Evolutionary conservation across 2,329 filamentous ascomycete species (phyloP).

Genomic region (Epichloe sibirici): DNA sequence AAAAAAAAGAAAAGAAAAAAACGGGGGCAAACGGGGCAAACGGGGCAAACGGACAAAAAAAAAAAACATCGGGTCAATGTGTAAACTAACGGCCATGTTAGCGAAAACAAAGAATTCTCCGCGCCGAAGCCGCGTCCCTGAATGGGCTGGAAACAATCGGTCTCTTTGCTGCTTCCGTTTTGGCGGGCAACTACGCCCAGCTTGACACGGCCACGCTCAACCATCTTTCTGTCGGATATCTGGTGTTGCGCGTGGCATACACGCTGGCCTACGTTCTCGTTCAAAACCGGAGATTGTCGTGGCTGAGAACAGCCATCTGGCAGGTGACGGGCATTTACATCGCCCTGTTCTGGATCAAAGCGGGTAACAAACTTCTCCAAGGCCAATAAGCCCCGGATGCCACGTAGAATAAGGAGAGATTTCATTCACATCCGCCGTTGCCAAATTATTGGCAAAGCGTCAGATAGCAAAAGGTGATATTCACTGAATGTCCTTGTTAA

Average conservation of each 20-base stretch:
- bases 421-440: too few relatives aligned
- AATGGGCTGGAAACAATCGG: conserved; percentile 35
- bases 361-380: conserved; percentile 18
- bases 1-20: background rate
- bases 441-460: too few relatives aligned
- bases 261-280: conserved; percentile 31
- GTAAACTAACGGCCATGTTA: conserved; percentile 11
- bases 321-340: conserved; percentile 20
- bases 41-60: too few relatives aligned
- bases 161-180: conserved; percentile 29
- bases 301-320: conserved; percentile 29
- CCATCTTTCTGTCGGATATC: conserved; percentile 25
- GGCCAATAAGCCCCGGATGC: too few relatives aligned
- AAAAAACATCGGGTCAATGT: too few relatives aligned
- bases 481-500: too few relatives aligned
- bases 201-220: conserved; percentile 28
- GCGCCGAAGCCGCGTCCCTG: conserved; percentile 35
- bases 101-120: conserved; percentile 41
- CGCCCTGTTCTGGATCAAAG: conserved; percentile 28
- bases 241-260: conserved; percentile 27
- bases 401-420: too few relatives aligned
- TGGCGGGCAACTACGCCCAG: conserved; percentile 32
- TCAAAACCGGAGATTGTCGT: conserved; percentile 26
- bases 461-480: too few relatives aligned
- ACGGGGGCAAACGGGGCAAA: background rate